Conservation (phyloP, 2,329 filamentous ascomycete genomes). For the Fusarium metavorans region DNA sequence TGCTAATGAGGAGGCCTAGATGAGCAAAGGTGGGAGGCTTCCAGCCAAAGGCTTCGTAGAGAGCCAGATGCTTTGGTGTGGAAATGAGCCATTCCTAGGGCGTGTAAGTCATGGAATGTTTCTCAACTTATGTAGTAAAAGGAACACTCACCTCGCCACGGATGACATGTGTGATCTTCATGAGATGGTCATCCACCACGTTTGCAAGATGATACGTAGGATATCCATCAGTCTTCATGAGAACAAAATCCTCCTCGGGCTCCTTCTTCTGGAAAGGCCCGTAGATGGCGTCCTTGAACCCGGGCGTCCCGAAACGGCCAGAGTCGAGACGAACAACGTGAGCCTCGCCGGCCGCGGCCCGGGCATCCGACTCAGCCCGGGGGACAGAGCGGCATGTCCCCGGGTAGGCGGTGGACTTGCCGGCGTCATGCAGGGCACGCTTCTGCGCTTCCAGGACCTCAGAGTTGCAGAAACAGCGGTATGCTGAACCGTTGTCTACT, state of each 20-base stretch:
- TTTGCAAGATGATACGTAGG: constrained; percentile 98
- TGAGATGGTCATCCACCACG: constrained; percentile 94
- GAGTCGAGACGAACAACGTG: constrained; percentile 84
- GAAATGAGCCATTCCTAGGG: constrained; percentile 92
- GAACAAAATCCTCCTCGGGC: constrained; percentile 82
- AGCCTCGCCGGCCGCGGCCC: constrained; percentile 75
- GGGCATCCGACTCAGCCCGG: constrained; percentile 74
- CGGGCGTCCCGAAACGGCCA: constrained; percentile 64
- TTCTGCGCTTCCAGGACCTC: constrained; percentile 77
- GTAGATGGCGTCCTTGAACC: constrained; percentile 84
- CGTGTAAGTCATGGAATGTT: neutral
- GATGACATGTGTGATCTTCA: constrained; percentile 96
- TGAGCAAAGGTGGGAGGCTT: constrained; percentile 81
- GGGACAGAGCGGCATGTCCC: constrained; percentile 79
- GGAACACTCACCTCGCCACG: constrained; percentile 75
- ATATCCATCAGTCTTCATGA: constrained; percentile 90
- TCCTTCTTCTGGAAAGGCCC: constrained; percentile 70
- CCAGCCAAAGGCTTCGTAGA: constrained; percentile 87
- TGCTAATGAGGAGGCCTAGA: constrained; percentile 78
- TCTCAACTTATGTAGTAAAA: neutral
- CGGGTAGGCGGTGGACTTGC: constrained; percentile 61
- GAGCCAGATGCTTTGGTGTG: constrained; percentile 77
- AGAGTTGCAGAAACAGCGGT: constrained; percentile 90
- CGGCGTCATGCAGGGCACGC: constrained; percentile 67
- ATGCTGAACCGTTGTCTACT: constrained; percentile 79